Base-by-base conservation (phyloP, 108 stramenopile species). In the Nannochloropsis salina region DNA sequence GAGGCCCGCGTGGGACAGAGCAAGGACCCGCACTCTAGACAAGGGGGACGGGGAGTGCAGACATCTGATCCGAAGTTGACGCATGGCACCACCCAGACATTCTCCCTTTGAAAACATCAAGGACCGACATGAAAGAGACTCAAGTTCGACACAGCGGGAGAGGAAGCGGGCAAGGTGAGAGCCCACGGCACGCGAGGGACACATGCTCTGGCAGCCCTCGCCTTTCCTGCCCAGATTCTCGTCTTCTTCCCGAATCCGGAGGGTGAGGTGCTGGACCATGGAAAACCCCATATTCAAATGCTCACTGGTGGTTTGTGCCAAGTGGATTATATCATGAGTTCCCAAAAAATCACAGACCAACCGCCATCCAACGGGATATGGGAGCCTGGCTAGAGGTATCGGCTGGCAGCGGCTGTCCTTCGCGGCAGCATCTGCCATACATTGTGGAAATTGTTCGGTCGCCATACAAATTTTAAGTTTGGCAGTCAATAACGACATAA, bases 181-280 rank as follows among this genome's bases (percentile, higher is more conserved):
- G 61, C 20, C n/a, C 20, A 74, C 6, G 61, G 20, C n/a, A 15
- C n/a, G 61, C 20, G 61, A 74, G 20, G 61, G 1, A n/a, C 20
- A 15, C 15, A n/a, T 15, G 20, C 20, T 74, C 2, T n/a, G 3
- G 6, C n/a, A 15, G n/a, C n/a, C n/a, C 20, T 8, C 61, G 31
- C 31, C 31, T 31, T 31, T 31, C 31, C 31, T 31, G 8, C 61
- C 61, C 20, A n/a, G 5, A n/a, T 74, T n/a, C n/a, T 74, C 20
- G n/a, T 74, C 61, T 3, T 15, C 61, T 15, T 74, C 61, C 20
- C n/a, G 20, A 74, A 74, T 15, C 20, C 61, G 61, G 61, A 74
- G 61, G 61, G n/a, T n/a, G n/a, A 74, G 61, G 61, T 74, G 61
- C 61, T 74, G 61, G 61, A 74, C 2, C 61, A 74, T 74, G 61